phyloP scores from a whole-genome alignment of 345 rosid genomes.

The Anacardium occidentale region DNA sequence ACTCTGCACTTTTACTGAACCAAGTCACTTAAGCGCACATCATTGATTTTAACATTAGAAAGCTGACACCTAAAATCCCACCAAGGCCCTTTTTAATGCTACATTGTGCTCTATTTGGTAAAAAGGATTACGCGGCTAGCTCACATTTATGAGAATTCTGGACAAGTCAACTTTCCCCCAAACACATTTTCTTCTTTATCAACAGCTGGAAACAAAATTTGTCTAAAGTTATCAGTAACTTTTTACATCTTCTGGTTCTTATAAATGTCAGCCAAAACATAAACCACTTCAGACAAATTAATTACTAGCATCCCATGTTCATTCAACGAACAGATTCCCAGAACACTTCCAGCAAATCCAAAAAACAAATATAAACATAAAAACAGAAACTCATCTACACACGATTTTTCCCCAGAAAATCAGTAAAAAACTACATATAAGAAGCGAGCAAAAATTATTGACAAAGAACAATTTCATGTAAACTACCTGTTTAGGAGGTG shows the following conservation, averaged over 20 bases:
- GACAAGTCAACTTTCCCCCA: too few species aligned
- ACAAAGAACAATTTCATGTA: not conserved
- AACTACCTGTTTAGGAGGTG: slow-evolving; percentile 44
- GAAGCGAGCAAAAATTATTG: not conserved
- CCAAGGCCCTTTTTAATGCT: too few species aligned
- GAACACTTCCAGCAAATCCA: not conserved
- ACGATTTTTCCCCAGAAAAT: not conserved
- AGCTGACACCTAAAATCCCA: too few species aligned
- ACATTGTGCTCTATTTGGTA: too few species aligned
- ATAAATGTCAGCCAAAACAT: not conserved
- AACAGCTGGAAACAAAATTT: not conserved
- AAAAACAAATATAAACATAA: not conserved
- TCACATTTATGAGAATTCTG: too few species aligned
- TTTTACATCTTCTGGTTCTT: not conserved
- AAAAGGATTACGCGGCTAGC: too few species aligned
- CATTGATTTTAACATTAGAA: too few species aligned
- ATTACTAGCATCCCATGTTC: not conserved
- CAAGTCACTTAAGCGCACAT: too few species aligned
- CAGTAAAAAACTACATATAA: not conserved
- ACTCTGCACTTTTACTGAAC: too few species aligned
- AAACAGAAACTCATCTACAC: not conserved
- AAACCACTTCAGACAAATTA: not conserved
- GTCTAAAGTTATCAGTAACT: too few species aligned
- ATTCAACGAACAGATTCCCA: not conserved
- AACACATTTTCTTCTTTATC: not conserved